Evolutionary conservation across 306 rosid species (phyloP), one percentile per base, ranked within the genome.

Genomic region (Castanospermum australe): DNA sequence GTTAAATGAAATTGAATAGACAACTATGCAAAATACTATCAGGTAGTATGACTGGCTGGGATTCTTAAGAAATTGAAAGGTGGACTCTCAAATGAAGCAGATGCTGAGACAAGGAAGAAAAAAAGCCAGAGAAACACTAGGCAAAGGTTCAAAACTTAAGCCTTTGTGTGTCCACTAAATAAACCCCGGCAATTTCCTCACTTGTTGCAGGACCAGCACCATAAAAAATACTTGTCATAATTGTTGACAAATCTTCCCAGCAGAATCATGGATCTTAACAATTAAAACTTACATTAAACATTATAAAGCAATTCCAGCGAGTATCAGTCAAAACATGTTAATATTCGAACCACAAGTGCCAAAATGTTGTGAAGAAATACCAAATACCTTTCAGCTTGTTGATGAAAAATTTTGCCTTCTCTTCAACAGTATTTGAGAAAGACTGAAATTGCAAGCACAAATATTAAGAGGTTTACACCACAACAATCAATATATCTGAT

Each of bases 331-430:
- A 33, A 71, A 18, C 32, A 2, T 52, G 50, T 30, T 73, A 6
- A 60, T 32, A 15, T 59, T 44, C 4, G 25, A 33, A 22, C 24
- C 9, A 2, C n/a, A 44, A 1, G 7, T 32, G 41, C 32, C 32
- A 54, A 54, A 33, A 67, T 38, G 24, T 57, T 56, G 18, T 59
- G 24, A 57, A 64, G n/a, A n/a, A 45, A 62, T 32, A 62, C 1
- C 3, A 22, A 21, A 32, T 61, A 93, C 97, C 98, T 93, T 89
- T 93, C 4, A 93, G 90, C 62, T 91, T 91, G 92, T 81, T 88
- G 87, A 93, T 86, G 71, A 93, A 70, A 91, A 90, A 82, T 85
- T 91, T 93, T 8, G 98, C 94, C 88, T 91, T 93, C 76, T 85
- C 94, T 82, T 93, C 98, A n/a, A 93, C 93, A 2, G 88, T 89